phyloP scores from a whole-genome alignment of 345 rosid genomes.

The Eucalyptus microcorys region DNA sequence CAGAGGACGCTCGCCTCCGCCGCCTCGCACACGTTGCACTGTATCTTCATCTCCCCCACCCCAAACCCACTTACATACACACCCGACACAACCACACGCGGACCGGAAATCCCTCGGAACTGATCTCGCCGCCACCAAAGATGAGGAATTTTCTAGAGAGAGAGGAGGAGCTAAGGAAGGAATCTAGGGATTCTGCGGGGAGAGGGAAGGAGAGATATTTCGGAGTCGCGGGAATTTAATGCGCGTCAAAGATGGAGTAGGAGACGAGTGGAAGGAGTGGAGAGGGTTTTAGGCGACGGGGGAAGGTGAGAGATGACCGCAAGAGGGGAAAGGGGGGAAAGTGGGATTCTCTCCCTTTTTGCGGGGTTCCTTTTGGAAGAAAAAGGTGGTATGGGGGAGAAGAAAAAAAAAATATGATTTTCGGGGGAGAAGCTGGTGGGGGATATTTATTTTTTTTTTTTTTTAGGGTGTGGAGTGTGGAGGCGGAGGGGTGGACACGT shows the following conservation, averaged over 20 bases:
- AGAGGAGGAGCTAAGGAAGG: neutral
- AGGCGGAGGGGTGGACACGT: neutral
- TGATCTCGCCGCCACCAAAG: neutral
- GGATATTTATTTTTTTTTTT: constrained; percentile 1
- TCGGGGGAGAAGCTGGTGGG: neutral
- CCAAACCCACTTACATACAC: neutral
- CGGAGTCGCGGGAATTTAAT: neutral
- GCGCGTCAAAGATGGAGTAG: neutral
- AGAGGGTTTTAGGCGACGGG: constrained; percentile 1
- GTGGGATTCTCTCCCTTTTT: neutral
- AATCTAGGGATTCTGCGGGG: neutral
- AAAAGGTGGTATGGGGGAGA: neutral
- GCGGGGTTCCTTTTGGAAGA: neutral
- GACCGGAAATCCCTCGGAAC: neutral
- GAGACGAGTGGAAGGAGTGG: neutral
- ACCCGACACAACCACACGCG: neutral
- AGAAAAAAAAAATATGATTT: neutral
- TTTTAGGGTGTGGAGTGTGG: constrained; percentile 17
- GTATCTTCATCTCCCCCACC: constrained; percentile 59
- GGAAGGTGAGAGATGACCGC: neutral
- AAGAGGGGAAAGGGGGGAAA: neutral
- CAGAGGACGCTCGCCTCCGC: constrained; percentile 93
- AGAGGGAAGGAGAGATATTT: neutral
- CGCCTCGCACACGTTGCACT: constrained; percentile 92
- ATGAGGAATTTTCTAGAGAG: neutral